Conservation (phyloP, 2,329 filamentous ascomycete species). For the Cladosporium halotolerans region DNA sequence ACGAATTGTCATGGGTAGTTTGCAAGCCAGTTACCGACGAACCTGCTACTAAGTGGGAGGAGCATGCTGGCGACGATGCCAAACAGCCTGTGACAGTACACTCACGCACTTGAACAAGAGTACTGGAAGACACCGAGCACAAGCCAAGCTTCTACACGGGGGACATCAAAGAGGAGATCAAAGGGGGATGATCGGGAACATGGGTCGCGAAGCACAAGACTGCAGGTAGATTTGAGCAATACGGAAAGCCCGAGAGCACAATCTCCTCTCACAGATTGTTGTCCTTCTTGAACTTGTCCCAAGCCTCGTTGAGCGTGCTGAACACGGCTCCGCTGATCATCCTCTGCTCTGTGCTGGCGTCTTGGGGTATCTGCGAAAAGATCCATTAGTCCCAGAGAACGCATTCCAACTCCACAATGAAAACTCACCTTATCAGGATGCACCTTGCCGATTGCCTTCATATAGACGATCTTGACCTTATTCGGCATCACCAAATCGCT, state of each 20-base stretch:
- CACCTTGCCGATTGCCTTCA: conserved; percentile 98
- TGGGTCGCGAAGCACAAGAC: no score
- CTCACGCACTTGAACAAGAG: no score
- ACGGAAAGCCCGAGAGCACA: neutral
- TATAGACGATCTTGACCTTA: conserved; percentile 95
- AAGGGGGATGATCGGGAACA: no score
- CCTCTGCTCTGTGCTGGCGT: conserved; percentile 59
- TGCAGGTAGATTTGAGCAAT: no score
- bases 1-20: no score
- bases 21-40: no score
- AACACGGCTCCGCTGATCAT: conserved; percentile 64
- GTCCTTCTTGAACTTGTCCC: conserved; percentile 62
- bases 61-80: no score
- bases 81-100: no score
- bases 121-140: no score
- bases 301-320: conserved; percentile 59
- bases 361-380: conserved; percentile 50
- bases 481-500: conserved; percentile 86
- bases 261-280: conserved; percentile 45
- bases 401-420: neutral
- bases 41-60: no score
- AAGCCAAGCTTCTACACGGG: no score
- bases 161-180: no score
- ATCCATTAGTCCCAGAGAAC: neutral
- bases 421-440: conserved; percentile 90